Percentiles rank a stretch among this genome's conserved stretches.
These are phyloP conservation scores for Coemansia sp. DNA, from an alignment of 371 early-diverging fungal species.

Conservation along the genomic window DNA sequence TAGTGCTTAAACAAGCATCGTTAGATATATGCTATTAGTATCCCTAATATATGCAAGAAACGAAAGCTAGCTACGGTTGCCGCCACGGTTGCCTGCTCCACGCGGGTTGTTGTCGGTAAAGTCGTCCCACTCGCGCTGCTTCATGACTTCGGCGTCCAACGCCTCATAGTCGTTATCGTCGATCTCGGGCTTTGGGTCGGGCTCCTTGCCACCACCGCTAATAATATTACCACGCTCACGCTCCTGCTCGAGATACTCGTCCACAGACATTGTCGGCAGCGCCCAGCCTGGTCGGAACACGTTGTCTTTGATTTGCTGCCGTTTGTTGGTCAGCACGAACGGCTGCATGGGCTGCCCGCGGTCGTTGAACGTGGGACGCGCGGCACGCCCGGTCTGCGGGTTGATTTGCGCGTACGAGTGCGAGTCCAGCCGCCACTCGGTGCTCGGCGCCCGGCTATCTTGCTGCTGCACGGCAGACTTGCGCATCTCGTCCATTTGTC, in stretches of 20 bases:
- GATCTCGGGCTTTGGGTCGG: conserved; percentile 63
- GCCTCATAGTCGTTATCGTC: conserved; percentile 85
- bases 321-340: conserved; percentile 82
- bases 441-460: conserved; percentile 26
- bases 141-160: conserved; percentile 76
- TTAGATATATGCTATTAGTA: conserved; percentile 1
- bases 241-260: conserved; percentile 90
- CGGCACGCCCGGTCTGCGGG: conserved; percentile 28
- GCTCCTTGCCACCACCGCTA: conserved; percentile 71
- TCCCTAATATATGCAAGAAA: too few species aligned
- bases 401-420: conserved; percentile 37
- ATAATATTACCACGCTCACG: conserved; percentile 85
- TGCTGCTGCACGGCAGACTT: conserved; percentile 6
- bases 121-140: conserved; percentile 87
- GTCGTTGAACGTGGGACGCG: conserved; percentile 58
- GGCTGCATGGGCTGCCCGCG: conserved; percentile 79
- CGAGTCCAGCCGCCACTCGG: conserved; percentile 29
- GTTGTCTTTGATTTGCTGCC: conserved; percentile 67
- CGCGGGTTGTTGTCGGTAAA: conserved; percentile 90
- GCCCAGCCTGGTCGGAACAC: conserved; percentile 88
- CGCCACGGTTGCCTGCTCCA: conserved; percentile 82
- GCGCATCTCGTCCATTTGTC: conserved; percentile 35
- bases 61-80: conserved; percentile 48
- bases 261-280: conserved; percentile 96
- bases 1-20: too few species aligned